phyloP scores from a whole-genome alignment of 768 basidiomycete genomes.

The Lactifluus echinatus region DNA sequence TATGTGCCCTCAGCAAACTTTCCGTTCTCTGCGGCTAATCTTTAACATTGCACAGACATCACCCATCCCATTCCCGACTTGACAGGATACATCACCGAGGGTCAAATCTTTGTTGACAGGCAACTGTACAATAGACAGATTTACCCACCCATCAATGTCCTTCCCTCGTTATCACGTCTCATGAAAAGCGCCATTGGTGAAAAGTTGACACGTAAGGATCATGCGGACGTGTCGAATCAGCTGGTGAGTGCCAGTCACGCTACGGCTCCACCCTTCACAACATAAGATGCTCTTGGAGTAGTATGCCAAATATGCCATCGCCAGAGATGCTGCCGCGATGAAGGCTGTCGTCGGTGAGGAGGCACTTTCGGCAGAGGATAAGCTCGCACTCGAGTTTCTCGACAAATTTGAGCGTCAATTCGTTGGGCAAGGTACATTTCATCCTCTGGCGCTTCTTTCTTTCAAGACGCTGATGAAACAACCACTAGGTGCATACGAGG shows the following conservation, averaged over 20 bases:
- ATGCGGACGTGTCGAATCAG: conserved; percentile 99
- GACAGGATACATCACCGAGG: conserved; percentile 99
- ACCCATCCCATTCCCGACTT: conserved; percentile 99
- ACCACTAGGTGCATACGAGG: conserved; percentile 76
- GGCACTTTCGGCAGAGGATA: conserved; percentile 89
- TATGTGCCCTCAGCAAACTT: conserved; percentile 29
- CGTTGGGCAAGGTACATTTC: conserved; percentile 78
- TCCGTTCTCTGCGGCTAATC: conserved; percentile 12
- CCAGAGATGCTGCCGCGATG: conserved; percentile 95
- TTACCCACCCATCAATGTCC: conserved; percentile 98
- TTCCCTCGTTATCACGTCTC: conserved; percentile 95
- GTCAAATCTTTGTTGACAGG: conserved; percentile 97
- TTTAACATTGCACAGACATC: conserved; percentile 56
- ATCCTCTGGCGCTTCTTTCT: background rate
- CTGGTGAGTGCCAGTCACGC: conserved; percentile 46
- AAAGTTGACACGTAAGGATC: conserved; percentile 94
- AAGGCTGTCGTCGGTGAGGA: conserved; percentile 99
- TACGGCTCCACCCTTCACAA: conserved; percentile 16
- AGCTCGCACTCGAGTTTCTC: conserved; percentile 92
- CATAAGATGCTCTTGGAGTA: conserved; percentile 29
- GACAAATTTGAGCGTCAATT: conserved; percentile 98
- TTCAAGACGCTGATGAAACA: background rate
- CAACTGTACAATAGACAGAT: conserved; percentile 95
- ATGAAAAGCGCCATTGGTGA: conserved; percentile 99
- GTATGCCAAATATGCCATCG: conserved; percentile 98